Conservation (phyloP, 345 rosid species). For the Fremontodendron californicum region DNA sequence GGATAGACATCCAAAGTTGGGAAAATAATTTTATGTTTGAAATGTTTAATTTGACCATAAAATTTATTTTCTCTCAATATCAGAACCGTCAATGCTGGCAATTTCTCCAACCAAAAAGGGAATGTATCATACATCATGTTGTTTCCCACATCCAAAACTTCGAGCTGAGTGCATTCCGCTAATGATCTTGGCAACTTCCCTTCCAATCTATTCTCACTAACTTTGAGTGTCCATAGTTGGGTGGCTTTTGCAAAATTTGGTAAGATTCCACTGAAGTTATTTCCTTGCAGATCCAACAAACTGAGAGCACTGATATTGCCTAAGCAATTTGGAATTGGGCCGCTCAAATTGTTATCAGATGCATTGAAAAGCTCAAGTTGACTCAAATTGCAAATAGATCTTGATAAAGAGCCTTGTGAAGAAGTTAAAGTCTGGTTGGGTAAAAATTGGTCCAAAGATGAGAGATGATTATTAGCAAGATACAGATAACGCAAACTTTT, state of each 20-base stretch:
- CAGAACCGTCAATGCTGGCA: neutral
- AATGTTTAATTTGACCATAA: neutral
- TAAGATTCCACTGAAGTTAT: neutral
- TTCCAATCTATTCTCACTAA: neutral
- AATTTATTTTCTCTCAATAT: neutral
- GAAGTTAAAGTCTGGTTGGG: neutral
- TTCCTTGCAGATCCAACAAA: neutral
- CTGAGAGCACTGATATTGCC: neutral
- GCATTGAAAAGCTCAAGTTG: accelerated
- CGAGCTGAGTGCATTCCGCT: neutral
- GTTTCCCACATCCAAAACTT: neutral
- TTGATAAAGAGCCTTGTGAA: neutral
- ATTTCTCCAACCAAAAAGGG: neutral
- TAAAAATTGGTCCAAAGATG: neutral
- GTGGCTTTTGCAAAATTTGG: neutral
- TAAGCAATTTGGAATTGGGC: neutral
- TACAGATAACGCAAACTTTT: neutral
- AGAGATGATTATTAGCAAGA: neutral
- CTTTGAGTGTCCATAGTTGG: accelerated
- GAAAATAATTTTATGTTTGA: neutral
- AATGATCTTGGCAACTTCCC: neutral
- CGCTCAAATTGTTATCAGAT: neutral
- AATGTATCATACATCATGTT: neutral
- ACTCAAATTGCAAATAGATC: neutral
- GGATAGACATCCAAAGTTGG: neutral